A percentile compares a stretch with the other conserved stretches of the same genome.
phyloP scores from a whole-genome alignment of 1,284 basidiomycete genomes.

The Rhodotorula glutinis region DNA sequence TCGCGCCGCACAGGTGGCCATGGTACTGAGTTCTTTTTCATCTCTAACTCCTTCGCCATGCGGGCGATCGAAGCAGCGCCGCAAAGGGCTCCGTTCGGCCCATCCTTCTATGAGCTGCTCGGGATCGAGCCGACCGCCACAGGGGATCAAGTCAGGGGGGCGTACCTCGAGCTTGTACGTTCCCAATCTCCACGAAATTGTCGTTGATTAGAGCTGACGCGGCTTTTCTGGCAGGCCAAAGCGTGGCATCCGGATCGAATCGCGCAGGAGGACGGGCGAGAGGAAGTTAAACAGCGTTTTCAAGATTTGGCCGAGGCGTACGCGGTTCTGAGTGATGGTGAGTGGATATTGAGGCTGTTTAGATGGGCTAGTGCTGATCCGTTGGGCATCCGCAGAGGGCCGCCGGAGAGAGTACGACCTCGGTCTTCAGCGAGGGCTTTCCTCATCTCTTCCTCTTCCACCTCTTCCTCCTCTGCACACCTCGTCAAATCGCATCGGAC shows the following conservation, averaged over 20 bases:
- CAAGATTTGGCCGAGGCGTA: slow-evolving; percentile 4
- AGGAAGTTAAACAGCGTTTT: not conserved
- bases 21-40: too few species aligned
- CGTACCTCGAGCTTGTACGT: slow-evolving; percentile 6
- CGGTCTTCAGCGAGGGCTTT: too few species aligned
- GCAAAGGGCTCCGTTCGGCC: too few species aligned
- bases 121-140: not conserved
- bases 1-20: too few species aligned
- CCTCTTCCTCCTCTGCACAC: not conserved
- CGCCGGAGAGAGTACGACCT: slow-evolving; percentile 3
- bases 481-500: not conserved
- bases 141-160: not conserved
- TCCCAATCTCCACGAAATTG: not conserved
- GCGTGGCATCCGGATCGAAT: slow-evolving; percentile 11
- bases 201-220: too few species aligned
- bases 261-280: not conserved
- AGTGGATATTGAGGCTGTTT: not conserved
- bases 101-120: slow-evolving; percentile 4
- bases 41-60: too few species aligned
- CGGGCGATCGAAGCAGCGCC: not conserved
- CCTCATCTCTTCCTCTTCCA: not conserved
- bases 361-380: not conserved
- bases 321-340: not conserved
- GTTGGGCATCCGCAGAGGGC: not conserved
- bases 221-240: slow-evolving; percentile 6